Conservation (phyloP, 768 basidiomycete species). For the Sporobolomyces pararoseus region DNA sequence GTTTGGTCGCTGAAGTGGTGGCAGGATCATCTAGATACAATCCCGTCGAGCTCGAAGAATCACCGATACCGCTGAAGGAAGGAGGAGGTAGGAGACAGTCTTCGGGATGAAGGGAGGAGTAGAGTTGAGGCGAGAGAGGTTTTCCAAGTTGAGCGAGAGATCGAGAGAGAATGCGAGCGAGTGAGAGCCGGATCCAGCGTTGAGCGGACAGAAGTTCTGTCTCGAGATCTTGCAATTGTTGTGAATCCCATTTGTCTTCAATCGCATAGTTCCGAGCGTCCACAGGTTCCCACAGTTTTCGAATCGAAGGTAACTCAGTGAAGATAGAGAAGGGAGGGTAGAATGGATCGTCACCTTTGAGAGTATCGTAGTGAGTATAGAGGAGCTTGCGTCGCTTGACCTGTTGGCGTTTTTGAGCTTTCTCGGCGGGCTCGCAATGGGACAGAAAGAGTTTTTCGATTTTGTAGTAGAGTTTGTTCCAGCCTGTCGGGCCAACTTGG, state of each 20-base stretch:
- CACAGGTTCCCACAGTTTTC: no score
- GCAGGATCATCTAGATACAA: not conserved
- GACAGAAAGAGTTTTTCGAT: no score
- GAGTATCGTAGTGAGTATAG: no score
- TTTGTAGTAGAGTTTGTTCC: no score
- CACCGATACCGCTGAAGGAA: not conserved
- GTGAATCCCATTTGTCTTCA: not conserved
- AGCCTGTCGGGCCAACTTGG: no score
- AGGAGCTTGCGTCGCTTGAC: no score
- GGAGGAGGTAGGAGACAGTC: not conserved
- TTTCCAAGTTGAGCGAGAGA: not conserved
- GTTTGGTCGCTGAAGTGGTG: not conserved
- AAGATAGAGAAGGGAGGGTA: no score
- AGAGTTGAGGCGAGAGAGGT: not conserved
- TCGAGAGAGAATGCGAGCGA: not conserved
- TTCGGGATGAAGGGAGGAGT: not conserved
- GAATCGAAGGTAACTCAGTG: no score
- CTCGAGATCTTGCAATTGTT: not conserved
- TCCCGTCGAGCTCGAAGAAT: not conserved
- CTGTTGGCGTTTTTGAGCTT: no score
- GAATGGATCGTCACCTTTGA: no score
- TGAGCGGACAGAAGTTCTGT: not conserved
- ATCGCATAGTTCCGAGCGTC: not conserved
- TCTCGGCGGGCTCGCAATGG: no score
- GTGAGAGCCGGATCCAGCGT: not conserved